Evolutionary conservation across 2,329 filamentous ascomycete species (phyloP).

Genomic region (Xylariaceae sp.): DNA sequence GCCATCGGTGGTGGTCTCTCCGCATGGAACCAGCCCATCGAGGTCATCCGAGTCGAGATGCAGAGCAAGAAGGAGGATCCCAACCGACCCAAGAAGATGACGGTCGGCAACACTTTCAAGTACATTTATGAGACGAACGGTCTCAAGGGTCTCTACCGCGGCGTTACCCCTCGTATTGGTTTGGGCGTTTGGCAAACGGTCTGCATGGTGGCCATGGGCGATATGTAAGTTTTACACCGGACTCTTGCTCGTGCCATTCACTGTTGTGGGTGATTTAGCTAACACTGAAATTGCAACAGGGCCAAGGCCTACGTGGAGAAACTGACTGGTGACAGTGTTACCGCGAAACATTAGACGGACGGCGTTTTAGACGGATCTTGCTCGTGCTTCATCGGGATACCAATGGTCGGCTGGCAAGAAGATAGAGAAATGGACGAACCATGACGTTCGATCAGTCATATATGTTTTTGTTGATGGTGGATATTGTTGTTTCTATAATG

Average conservation of each 20-base stretch:
- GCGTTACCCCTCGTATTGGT: conserved; percentile 89
- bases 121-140: conserved; percentile 95
- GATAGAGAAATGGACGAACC: too few species aligned
- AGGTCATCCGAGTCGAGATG: conserved; percentile 99
- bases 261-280: conserved; percentile 24
- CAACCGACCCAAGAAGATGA: conserved; percentile 99
- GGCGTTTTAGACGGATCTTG: not conserved
- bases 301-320: conserved; percentile 67
- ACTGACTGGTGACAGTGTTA: conserved; percentile 61
- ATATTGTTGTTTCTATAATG: too few species aligned
- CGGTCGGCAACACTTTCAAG: conserved; percentile 76
- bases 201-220: conserved; percentile 98
- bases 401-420: not conserved
- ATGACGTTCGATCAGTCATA: too few species aligned
- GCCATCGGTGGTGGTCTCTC: conserved; percentile 88
- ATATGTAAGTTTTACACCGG: conserved; percentile 68
- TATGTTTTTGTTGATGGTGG: too few species aligned
- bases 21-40: conserved; percentile 99
- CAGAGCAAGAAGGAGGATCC: conserved; percentile 98
- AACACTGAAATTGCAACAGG: conserved; percentile 39
- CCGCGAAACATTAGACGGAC: conserved; percentile 62
- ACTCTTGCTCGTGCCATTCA: conserved; percentile 1
- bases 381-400: not conserved
- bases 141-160: conserved; percentile 88
- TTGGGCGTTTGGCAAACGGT: conserved; percentile 98